Evolutionary conservation across 2,329 filamentous ascomycete species (phyloP).

Genomic region (Epichloe gansuensis): DNA sequence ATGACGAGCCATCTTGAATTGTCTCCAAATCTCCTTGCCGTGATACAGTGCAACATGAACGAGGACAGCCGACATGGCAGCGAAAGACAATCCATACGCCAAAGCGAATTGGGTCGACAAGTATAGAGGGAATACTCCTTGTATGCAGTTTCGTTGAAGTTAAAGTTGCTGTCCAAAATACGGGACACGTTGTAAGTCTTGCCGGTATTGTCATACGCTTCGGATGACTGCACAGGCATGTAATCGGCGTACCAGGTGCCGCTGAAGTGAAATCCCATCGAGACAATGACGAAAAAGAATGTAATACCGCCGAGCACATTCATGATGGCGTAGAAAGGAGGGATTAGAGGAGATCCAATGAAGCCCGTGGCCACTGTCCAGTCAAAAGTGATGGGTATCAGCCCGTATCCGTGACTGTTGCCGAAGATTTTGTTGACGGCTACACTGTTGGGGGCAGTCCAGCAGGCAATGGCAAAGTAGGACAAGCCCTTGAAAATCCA

Average conservation of each 20-base stretch:
- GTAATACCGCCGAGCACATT: slow-evolving; percentile 42
- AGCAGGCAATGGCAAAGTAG: slow-evolving; percentile 50
- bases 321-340: slow-evolving; percentile 41
- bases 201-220: slow-evolving; percentile 54
- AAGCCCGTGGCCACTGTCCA: slow-evolving; percentile 38
- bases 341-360: slow-evolving; percentile 37
- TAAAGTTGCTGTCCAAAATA: slow-evolving; percentile 43
- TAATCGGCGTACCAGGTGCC: slow-evolving; percentile 46
- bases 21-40: slow-evolving; percentile 40
- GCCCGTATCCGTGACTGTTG: slow-evolving; percentile 42
- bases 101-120: slow-evolving; percentile 50
- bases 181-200: slow-evolving; percentile 44
- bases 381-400: slow-evolving; percentile 50
- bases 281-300: slow-evolving; percentile 43
- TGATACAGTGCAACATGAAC: slow-evolving; percentile 45
- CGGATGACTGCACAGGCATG: slow-evolving; percentile 47
- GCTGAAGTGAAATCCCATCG: slow-evolving; percentile 46
- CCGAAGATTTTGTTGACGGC: slow-evolving; percentile 54
- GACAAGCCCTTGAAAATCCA: slow-evolving; percentile 51
- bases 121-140: slow-evolving; percentile 53
- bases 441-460: slow-evolving; percentile 47
- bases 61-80: slow-evolving; percentile 50
- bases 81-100: slow-evolving; percentile 52
- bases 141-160: slow-evolving; percentile 51
- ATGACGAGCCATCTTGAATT: slow-evolving; percentile 41